A percentile compares a stretch with the other conserved stretches of the same genome.
These are phyloP conservation scores for Zymoseptoria tritici DNA, from an alignment of 2,329 filamentous ascomycete genomes.

Conservation along the genomic window DNA sequence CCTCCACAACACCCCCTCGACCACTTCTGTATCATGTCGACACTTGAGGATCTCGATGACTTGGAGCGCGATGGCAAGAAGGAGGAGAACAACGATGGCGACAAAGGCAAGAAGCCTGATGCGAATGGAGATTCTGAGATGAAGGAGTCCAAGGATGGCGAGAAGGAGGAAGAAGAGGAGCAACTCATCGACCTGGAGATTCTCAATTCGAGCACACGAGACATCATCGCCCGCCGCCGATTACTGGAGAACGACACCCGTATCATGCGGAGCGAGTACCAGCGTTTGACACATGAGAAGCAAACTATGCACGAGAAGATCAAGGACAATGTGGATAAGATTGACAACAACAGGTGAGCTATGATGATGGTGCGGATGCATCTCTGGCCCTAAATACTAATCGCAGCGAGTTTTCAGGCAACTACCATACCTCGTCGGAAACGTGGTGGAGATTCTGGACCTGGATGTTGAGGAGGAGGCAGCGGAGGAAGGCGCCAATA, in stretches of 20 bases:
- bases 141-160: constrained; percentile 64
- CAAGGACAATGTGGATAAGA: constrained; percentile 98
- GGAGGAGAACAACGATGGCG: constrained; percentile 51
- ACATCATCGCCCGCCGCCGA: constrained; percentile 84
- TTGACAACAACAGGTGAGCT: constrained; percentile 89
- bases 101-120: constrained; percentile 50
- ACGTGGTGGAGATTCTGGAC: constrained; percentile 94
- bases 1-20: neutral
- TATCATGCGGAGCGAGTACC: constrained; percentile 97
- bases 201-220: constrained; percentile 82
- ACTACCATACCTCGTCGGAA: constrained; percentile 95
- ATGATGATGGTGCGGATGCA: neutral
- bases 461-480: constrained; percentile 94
- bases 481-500: constrained; percentile 95
- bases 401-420: constrained; percentile 52
- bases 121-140: constrained; percentile 72
- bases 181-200: constrained; percentile 90
- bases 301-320: constrained; percentile 96
- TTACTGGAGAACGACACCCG: constrained; percentile 94
- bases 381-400: neutral
- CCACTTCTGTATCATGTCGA: constrained; percentile 58
- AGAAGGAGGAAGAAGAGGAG: constrained; percentile 59
- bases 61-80: constrained; percentile 74
- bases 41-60: constrained; percentile 85
- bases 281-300: constrained; percentile 91